phyloP scores from a whole-genome alignment of 768 basidiomycete genomes.

The Boletus pseudo-olivaceus region DNA sequence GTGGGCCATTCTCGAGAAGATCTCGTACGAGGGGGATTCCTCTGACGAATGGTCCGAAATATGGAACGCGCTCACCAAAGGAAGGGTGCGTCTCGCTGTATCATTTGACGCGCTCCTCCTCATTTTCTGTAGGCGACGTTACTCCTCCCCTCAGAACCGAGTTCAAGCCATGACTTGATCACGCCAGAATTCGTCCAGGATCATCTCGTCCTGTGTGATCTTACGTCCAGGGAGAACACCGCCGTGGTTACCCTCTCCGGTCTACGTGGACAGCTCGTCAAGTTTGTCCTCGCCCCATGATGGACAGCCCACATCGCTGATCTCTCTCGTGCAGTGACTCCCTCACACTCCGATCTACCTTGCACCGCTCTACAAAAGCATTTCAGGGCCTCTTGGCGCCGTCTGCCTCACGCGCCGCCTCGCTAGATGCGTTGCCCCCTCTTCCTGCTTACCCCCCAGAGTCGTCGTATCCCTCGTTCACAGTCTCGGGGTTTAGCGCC shows the following conservation, averaged over 20 bases:
- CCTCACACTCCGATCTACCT: slow-evolving; percentile 43
- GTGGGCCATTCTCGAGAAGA: slow-evolving; percentile 74
- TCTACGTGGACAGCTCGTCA: slow-evolving; percentile 63
- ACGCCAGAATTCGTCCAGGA: slow-evolving; percentile 78
- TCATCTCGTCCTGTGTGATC: slow-evolving; percentile 71
- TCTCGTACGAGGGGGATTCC: slow-evolving; percentile 51
- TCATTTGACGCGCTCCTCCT: not conserved
- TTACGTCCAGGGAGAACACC: slow-evolving; percentile 41
- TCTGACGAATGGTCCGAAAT: slow-evolving; percentile 66
- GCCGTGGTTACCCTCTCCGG: slow-evolving; percentile 80
- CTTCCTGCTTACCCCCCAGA: slow-evolving; percentile 42
- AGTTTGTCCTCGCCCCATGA: slow-evolving; percentile 43
- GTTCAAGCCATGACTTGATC: slow-evolving; percentile 49
- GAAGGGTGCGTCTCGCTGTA: slow-evolving; percentile 53
- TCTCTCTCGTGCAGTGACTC: slow-evolving; percentile 28
- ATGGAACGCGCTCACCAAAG: slow-evolving; percentile 57
- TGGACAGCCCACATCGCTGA: slow-evolving; percentile 31
- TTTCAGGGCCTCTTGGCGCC: slow-evolving; percentile 37
- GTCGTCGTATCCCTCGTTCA: slow-evolving; percentile 46
- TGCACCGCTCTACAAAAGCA: slow-evolving; percentile 38
- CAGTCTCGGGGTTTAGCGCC: slow-evolving; percentile 39
- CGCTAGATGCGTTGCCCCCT: slow-evolving; percentile 49
- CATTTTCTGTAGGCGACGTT: slow-evolving; percentile 60
- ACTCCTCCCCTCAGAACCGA: slow-evolving; percentile 68
- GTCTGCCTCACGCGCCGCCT: slow-evolving; percentile 34